Base-by-base conservation (phyloP, 2,329 filamentous ascomycete species). In the Fusarium falciforme region DNA sequence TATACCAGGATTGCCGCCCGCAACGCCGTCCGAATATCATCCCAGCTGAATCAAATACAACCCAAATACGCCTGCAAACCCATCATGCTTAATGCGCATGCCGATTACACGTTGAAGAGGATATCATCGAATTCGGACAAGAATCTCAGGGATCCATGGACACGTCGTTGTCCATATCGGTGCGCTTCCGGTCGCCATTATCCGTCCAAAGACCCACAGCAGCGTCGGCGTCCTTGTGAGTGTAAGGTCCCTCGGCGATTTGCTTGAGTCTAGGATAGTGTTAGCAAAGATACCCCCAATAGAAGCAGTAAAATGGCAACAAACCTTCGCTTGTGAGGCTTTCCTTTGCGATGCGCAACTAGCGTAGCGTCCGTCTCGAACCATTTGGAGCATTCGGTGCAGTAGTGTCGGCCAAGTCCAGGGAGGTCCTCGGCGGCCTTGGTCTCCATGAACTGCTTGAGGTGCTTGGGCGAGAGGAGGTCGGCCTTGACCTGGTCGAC, bases 381-480 rank as follows among this genome's bases (percentile, higher is more conserved):
- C 93, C 94, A 98, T 85, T 97, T 98, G 72, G 96, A 93, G 83
- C 96, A 99, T 83, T 98, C 93, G 17, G 93, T 87, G 83, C 96
- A 99, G 84, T 98, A 98, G 82, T 92, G 92, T 77, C 91, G 88
- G 29, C 96, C 96, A 58, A 98, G 87, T 0, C 92, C 96, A 4
- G 96, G 96, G 38, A 98, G 88, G 79, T 98, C 96, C 81, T 98
- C 96, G 25, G 89, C 85, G 7, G 93, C 90, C 80, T 98, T 97
- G 49, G 91, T 90, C 59, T 91, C 89, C 81, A 95, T 93, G 87
- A 92, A 95, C 74, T 94, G 90, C 55, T 90, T 85, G 36, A 99
- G 90, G 80, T 98, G 95, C 81, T 92, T 93, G 22, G 94, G 89
- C 35, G 92, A 93, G 73, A 88, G 86, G 66, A 98, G 84, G 82